These are phyloP conservation scores for Scleroderma bovista DNA, from an alignment of 768 basidiomycete species.

Conservation along the genomic window DNA sequence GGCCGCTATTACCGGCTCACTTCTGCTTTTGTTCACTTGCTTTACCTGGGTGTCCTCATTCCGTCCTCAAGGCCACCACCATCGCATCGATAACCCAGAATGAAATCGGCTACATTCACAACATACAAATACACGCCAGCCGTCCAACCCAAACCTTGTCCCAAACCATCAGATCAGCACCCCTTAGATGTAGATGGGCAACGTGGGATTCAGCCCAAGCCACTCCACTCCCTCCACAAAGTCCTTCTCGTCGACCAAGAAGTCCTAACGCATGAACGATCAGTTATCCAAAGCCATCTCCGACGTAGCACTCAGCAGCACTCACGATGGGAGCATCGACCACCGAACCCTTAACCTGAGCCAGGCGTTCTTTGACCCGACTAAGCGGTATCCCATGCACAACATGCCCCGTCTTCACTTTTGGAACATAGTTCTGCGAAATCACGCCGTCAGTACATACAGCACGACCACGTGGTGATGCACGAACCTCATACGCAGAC, in stretches of 20 bases:
- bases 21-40: background rate
- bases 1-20: background rate
- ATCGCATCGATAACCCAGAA: too few relatives aligned
- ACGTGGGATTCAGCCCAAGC: constrained; percentile 67
- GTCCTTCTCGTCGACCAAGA: constrained; percentile 75
- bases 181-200: constrained; percentile 68
- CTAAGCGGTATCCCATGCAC: constrained; percentile 58
- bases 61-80: too few relatives aligned
- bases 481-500: constrained; percentile 68
- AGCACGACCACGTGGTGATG: background rate
- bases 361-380: constrained; percentile 72
- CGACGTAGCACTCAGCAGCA: constrained; percentile 1
- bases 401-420: constrained; percentile 78
- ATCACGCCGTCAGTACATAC: background rate
- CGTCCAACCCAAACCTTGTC: background rate
- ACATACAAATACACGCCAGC: background rate
- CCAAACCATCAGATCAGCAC: background rate
- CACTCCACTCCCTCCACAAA: constrained; percentile 69
- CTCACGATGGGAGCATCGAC: constrained; percentile 72
- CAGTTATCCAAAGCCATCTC: constrained; percentile 6
- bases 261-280: constrained; percentile 72
- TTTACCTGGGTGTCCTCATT: background rate
- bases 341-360: constrained; percentile 62
- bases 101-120: too few relatives aligned
- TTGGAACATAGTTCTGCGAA: constrained; percentile 65